phyloP scores from a whole-genome alignment of 148 eudicot genomes.

The Camellia japonica region DNA sequence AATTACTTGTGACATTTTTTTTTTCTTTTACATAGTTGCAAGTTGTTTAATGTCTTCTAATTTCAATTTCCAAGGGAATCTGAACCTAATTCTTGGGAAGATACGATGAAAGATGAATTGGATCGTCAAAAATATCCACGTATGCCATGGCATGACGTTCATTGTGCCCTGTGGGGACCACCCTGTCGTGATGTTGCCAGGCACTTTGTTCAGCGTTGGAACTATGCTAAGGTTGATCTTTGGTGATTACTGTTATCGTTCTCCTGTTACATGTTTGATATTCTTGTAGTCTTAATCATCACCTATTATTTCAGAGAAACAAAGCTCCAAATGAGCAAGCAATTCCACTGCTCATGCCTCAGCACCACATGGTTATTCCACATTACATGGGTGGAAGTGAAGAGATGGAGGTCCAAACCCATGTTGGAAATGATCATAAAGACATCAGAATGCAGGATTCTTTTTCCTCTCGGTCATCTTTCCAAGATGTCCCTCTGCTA shows the following conservation, averaged over 20 bases:
- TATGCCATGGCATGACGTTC: slow-evolving; percentile 99
- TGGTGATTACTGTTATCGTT: neutral
- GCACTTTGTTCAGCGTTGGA: slow-evolving; percentile 98
- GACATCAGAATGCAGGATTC: slow-evolving; percentile 57
- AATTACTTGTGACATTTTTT: neutral
- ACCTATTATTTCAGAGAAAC: slow-evolving; percentile 64
- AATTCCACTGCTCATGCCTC: slow-evolving; percentile 94
- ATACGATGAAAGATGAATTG: slow-evolving; percentile 89
- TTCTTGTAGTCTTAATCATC: slow-evolving; percentile 9
- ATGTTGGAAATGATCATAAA: slow-evolving; percentile 30
- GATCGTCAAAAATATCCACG: slow-evolving; percentile 89
- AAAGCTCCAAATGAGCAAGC: slow-evolving; percentile 93
- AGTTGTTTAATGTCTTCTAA: slow-evolving; percentile 9
- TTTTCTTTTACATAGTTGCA: neutral
- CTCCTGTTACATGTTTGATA: neutral
- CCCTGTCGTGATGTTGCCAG: slow-evolving; percentile 96
- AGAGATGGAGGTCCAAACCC: slow-evolving; percentile 41
- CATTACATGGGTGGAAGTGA: slow-evolving; percentile 71
- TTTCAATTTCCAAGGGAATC: slow-evolving; percentile 62
- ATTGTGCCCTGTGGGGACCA: slow-evolving; percentile 97
- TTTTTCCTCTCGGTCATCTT: slow-evolving; percentile 68
- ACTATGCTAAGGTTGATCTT: slow-evolving; percentile 82
- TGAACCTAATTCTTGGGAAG: slow-evolving; percentile 99
- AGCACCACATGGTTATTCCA: slow-evolving; percentile 97
- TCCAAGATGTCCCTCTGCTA: slow-evolving; percentile 85